Evolutionary conservation across 1,139 yeast species (phyloP).

Genomic region (Wickerhamomyces sp.): DNA sequence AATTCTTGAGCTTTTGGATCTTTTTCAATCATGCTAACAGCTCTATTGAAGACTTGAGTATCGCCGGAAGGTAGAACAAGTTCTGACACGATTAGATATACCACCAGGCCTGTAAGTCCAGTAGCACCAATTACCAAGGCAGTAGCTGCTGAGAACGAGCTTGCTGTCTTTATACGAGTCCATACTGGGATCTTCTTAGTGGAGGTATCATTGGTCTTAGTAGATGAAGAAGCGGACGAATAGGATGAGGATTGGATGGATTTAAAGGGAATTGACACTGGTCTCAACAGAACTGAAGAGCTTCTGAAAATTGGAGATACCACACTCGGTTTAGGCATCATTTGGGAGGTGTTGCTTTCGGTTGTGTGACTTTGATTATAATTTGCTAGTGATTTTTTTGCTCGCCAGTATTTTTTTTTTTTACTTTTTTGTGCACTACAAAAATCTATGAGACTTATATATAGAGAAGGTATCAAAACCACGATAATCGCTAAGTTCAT

Average conservation of each 20-base stretch:
- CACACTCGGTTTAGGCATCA: not conserved
- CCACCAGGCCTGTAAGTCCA: constrained; percentile 63
- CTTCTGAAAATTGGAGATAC: constrained; percentile 1
- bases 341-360: not conserved
- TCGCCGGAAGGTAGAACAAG: constrained; percentile 86
- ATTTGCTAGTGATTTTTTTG: not conserved
- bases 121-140: constrained; percentile 61
- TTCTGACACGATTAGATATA: constrained; percentile 73
- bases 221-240: not conserved
- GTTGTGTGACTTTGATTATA: not conserved
- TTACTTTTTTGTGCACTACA: not conserved
- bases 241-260: constrained; percentile 1
- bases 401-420: not conserved
- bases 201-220: not conserved
- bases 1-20: constrained; percentile 56
- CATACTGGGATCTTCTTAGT: constrained; percentile 24
- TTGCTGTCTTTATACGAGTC: constrained; percentile 44
- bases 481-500: not conserved
- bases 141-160: constrained; percentile 59
- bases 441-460: too few species aligned
- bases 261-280: not conserved
- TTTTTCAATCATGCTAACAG: constrained; percentile 69
- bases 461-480: not conserved
- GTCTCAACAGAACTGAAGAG: not conserved
- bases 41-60: constrained; percentile 83